A percentile compares a stretch with the other conserved stretches of the same genome.
Evolutionary conservation across 2,329 filamentous ascomycete species (phyloP).

Genomic region (Hymenoscyphus fraxineus): DNA sequence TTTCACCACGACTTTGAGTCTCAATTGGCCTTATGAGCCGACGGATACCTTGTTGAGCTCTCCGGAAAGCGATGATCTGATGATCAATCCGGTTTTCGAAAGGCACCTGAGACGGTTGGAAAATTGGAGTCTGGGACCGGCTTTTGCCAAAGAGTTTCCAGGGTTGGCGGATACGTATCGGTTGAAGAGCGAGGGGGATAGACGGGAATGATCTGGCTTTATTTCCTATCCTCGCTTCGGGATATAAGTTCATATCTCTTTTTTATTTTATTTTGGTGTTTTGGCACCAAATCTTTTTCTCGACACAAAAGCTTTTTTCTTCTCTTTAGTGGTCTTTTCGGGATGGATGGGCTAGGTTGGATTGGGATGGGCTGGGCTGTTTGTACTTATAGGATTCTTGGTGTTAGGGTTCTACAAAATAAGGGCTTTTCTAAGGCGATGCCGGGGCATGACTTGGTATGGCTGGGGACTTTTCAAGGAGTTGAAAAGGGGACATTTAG

Average conservation of each 20-base stretch:
- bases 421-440: background rate
- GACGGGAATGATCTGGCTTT: slow-evolving; percentile 12
- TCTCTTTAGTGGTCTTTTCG: background rate
- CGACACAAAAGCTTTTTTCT: background rate
- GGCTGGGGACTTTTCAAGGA: too few species aligned
- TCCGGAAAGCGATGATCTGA: slow-evolving; percentile 58
- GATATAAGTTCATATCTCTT: background rate
- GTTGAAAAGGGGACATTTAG: too few species aligned
- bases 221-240: background rate
- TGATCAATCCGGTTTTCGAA: slow-evolving; percentile 86
- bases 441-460: too few species aligned
- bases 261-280: background rate
- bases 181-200: slow-evolving; percentile 29
- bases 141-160: slow-evolving; percentile 65
- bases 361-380: background rate
- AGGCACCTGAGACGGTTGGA: slow-evolving; percentile 68
- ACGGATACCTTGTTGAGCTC: slow-evolving; percentile 62
- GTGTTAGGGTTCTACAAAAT: background rate
- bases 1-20: slow-evolving; percentile 68
- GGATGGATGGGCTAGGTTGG: background rate
- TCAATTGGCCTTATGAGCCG: slow-evolving; percentile 83
- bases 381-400: slow-evolving; percentile 3
- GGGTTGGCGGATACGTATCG: slow-evolving; percentile 44
- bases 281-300: background rate
- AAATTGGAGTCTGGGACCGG: slow-evolving; percentile 77